Conservation (phyloP, 768 basidiomycete genomes). For the Clavulina sp. region DNA sequence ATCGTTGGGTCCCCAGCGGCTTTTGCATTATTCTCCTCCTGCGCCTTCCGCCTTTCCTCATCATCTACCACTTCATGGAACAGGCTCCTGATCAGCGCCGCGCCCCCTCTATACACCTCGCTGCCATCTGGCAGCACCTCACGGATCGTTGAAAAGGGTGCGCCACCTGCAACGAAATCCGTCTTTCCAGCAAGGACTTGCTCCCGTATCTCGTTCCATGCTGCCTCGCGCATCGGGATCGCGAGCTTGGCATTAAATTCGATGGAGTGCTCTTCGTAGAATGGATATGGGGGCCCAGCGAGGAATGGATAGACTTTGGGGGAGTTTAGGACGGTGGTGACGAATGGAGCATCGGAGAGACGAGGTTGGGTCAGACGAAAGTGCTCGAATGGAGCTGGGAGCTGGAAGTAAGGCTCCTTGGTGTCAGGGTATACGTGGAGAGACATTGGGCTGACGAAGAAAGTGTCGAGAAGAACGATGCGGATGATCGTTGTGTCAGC, state of each 20-base stretch:
- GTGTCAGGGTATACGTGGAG: neutral
- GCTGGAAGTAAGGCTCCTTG: neutral
- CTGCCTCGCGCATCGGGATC: neutral
- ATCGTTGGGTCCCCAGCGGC: slow-evolving; percentile 9
- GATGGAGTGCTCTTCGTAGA: neutral
- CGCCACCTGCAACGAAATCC: too few species aligned
- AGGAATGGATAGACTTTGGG: neutral
- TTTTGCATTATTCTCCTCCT: slow-evolving; percentile 4
- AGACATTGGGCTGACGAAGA: too few species aligned
- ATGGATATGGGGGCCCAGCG: neutral
- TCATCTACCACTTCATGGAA: neutral
- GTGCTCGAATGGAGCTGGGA: neutral
- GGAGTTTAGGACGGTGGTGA: neutral
- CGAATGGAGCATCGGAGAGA: neutral
- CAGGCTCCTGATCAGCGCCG: neutral
- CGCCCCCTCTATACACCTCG: neutral
- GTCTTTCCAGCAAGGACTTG: too few species aligned
- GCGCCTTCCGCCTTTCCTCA: neutral
- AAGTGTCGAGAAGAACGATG: too few species aligned
- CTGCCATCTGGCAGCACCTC: neutral
- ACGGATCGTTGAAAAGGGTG: too few species aligned
- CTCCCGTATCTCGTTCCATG: too few species aligned
- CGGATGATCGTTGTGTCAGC: too few species aligned
- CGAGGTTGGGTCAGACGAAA: neutral
- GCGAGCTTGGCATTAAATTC: neutral